These are phyloP conservation scores for Brasilioporus rufonigricans DNA, from an alignment of 768 basidiomycete genomes.

Conservation along the genomic window DNA sequence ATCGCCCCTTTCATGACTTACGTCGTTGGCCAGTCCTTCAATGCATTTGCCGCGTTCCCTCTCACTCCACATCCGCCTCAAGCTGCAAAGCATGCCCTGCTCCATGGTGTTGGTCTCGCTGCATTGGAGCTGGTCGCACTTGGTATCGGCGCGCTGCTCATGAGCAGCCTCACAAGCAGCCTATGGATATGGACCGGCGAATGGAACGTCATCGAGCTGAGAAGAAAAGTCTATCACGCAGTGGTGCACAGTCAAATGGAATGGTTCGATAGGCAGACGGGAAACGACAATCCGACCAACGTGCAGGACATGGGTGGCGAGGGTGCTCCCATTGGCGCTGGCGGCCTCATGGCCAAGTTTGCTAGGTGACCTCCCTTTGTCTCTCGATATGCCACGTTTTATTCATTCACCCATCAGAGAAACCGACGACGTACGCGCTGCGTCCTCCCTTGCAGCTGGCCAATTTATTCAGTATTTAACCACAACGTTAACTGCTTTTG, in stretches of 20 bases:
- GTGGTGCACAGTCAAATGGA: conserved; percentile 71
- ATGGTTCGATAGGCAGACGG: conserved; percentile 90
- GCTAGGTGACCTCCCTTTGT: conserved; percentile 49
- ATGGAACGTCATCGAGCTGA: conserved; percentile 62
- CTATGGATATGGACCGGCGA: conserved; percentile 92
- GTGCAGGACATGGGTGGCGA: conserved; percentile 36
- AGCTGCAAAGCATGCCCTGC: conserved; percentile 46
- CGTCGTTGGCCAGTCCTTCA: conserved; percentile 75
- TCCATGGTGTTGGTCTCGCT: conserved; percentile 55
- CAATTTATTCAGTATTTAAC: conserved; percentile 77
- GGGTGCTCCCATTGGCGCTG: conserved; percentile 67
- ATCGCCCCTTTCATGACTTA: conserved; percentile 86
- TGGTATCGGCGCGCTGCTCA: conserved; percentile 59
- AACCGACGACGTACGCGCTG: conserved; percentile 89
- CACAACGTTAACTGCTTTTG: conserved; percentile 74
- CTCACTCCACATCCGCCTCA: conserved; percentile 38
- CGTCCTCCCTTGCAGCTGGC: conserved; percentile 77
- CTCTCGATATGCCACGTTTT: background rate
- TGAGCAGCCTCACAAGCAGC: conserved; percentile 72
- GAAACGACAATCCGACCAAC: conserved; percentile 45
- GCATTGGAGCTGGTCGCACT: conserved; percentile 67
- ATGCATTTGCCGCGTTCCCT: conserved; percentile 63
- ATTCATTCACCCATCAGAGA: conserved; percentile 52
- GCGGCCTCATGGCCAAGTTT: conserved; percentile 93
- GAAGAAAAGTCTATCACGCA: conserved; percentile 28